A percentile compares a stretch with the other conserved stretches of the same genome.
Evolutionary conservation across 345 rosid species (phyloP).

Genomic region (Orychophragmus violaceus): DNA sequence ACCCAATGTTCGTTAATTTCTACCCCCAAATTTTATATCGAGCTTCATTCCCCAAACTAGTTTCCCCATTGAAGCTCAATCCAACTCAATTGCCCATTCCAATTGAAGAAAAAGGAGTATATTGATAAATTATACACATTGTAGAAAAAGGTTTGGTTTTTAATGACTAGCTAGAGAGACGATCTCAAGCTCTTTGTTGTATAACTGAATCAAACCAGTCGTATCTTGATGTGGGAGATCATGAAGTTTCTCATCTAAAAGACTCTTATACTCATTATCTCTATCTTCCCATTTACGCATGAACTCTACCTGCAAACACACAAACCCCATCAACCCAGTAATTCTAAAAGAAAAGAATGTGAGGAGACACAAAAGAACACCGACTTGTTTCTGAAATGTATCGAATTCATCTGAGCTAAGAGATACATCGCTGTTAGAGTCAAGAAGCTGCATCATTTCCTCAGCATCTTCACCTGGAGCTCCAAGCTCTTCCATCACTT

Average conservation of each 20-base stretch:
- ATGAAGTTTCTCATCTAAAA: constrained; percentile 63
- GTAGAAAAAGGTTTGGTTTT: neutral
- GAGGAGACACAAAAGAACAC: neutral
- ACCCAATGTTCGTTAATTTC: too few species aligned
- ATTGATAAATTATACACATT: neutral
- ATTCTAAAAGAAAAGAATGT: neutral
- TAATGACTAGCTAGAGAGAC: constrained; percentile 39
- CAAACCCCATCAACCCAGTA: neutral
- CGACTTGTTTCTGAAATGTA: constrained; percentile 75
- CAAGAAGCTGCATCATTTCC: constrained; percentile 93
- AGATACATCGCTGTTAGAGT: constrained; percentile 86
- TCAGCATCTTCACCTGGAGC: constrained; percentile 86
- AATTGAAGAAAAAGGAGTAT: too few species aligned
- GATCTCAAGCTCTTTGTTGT: constrained; percentile 51
- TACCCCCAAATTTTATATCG: too few species aligned
- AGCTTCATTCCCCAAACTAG: too few species aligned
- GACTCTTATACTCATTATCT: constrained; percentile 47
- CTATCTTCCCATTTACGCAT: constrained; percentile 60
- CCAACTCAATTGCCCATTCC: too few species aligned
- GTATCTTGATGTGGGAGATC: constrained; percentile 29
- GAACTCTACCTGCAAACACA: constrained; percentile 56
- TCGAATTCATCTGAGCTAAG: constrained; percentile 85
- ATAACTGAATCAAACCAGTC: constrained; percentile 51
- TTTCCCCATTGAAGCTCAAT: too few species aligned
- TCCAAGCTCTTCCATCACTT: constrained; percentile 96